A percentile compares a stretch with the other conserved stretches of the same genome.
Conservation (phyloP, 78 protist genomes). For the Dictyostelium citrinum region DNA sequence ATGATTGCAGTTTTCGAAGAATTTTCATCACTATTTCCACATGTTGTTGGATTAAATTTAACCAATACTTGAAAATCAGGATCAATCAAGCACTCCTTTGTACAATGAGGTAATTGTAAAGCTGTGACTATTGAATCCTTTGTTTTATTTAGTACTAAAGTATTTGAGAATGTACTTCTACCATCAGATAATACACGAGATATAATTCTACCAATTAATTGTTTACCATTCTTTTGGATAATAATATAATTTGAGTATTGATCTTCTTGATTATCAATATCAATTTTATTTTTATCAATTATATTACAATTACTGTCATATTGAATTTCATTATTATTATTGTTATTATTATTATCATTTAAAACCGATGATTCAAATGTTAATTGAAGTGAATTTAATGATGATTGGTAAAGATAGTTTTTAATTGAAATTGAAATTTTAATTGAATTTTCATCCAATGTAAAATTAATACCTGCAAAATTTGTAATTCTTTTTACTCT, state of each 20-base stretch:
- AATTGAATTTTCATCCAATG: neutral
- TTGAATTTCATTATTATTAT: neutral
- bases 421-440: neutral
- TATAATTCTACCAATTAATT: neutral
- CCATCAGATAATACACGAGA: neutral
- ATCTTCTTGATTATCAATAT: neutral
- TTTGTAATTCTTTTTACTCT: neutral
- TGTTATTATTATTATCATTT: neutral
- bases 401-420: neutral
- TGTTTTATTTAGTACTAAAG: neutral
- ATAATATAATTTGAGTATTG: neutral
- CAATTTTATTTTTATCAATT: neutral
- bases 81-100: neutral
- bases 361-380: neutral
- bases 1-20: neutral
- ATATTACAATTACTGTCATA: neutral
- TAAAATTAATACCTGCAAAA: neutral
- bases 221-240: neutral
- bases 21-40: neutral
- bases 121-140: neutral
- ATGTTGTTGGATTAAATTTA: neutral
- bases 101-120: neutral
- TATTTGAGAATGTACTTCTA: neutral
- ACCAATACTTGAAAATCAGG: neutral
- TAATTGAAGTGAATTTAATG: neutral